Conservation (phyloP, 176 grass and related monocot species). For the Raddia distichophylla region DNA sequence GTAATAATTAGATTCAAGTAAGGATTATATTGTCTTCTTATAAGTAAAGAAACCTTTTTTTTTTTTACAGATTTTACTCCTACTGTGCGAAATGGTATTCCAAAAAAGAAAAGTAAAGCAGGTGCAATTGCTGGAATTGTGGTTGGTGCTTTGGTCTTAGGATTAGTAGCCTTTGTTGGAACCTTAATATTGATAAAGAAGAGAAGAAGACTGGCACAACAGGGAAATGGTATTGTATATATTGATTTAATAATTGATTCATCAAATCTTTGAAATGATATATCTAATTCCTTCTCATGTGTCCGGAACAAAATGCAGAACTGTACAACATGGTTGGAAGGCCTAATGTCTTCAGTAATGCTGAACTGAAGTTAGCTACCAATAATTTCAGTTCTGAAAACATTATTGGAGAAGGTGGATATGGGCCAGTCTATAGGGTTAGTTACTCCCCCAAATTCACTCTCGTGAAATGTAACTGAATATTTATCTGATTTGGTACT, state of each 20-base stretch:
- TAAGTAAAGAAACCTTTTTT: not conserved
- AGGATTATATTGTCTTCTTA: not conserved
- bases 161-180: conserved; percentile 36
- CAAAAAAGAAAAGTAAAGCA: conserved; percentile 36
- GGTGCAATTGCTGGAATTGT: conserved; percentile 57
- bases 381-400: conserved; percentile 54
- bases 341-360: conserved; percentile 1
- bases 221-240: conserved; percentile 43
- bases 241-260: not conserved
- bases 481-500: not conserved
- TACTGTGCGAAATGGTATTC: conserved; percentile 59
- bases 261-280: not conserved
- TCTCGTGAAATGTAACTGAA: not conserved
- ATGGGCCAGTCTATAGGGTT: conserved; percentile 47
- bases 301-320: too few relatives aligned
- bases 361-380: conserved; percentile 34
- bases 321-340: too few relatives aligned
- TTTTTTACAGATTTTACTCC: conserved; percentile 67
- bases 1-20: not conserved
- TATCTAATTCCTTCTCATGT: too few relatives aligned
- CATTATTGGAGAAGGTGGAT: conserved; percentile 53
- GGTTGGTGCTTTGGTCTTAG: conserved; percentile 33
- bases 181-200: conserved; percentile 46
- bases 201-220: conserved; percentile 37
- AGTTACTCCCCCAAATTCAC: not conserved